Percentiles rank a stretch among this genome's conserved stretches.
These are phyloP conservation scores for Acephala macrosclerotiorum DNA, from an alignment of 2,329 filamentous ascomycete species.

Conservation along the genomic window DNA sequence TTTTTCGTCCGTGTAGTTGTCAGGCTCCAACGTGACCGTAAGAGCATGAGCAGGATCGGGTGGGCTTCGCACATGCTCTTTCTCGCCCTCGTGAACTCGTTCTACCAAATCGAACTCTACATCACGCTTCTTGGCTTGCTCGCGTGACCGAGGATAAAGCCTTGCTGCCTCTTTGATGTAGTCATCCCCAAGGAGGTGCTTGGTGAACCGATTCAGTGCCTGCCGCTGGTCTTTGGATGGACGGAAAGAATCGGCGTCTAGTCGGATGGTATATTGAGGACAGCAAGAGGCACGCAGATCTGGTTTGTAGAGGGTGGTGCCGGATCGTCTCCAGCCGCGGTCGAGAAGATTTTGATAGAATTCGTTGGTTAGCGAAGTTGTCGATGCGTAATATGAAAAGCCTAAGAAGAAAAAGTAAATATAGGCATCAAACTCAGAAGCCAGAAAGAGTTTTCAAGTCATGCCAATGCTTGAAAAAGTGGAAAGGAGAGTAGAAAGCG, in stretches of 20 bases:
- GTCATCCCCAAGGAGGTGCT: constrained; percentile 70
- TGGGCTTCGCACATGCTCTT: constrained; percentile 52
- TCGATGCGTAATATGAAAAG: constrained; percentile 74
- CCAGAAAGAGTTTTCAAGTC: constrained; percentile 17
- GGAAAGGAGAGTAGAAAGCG: constrained; percentile 7
- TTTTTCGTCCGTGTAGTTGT: constrained; percentile 79
- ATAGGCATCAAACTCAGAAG: constrained; percentile 6
- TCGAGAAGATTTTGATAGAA: constrained; percentile 78
- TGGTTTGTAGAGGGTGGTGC: constrained; percentile 76
- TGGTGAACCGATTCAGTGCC: constrained; percentile 79
- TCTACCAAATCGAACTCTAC: constrained; percentile 72
- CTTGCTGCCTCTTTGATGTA: constrained; percentile 71
- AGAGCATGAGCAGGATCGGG: constrained; percentile 72
- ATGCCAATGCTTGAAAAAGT: constrained; percentile 16
- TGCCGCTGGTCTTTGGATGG: constrained; percentile 77
- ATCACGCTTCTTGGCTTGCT: constrained; percentile 67
- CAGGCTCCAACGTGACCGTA: constrained; percentile 72
- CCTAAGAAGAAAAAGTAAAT: constrained; percentile 55
- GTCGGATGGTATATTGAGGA: constrained; percentile 85
- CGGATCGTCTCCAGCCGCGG: constrained; percentile 80
- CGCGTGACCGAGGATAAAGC: constrained; percentile 71
- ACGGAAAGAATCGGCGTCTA: constrained; percentile 71
- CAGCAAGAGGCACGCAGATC: constrained; percentile 85
- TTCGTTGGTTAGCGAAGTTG: constrained; percentile 65
- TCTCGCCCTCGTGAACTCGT: constrained; percentile 75